Evolutionary conservation across 164 flowering plant species (phyloP).

Genomic region (Chimonanthus salicifolius): DNA sequence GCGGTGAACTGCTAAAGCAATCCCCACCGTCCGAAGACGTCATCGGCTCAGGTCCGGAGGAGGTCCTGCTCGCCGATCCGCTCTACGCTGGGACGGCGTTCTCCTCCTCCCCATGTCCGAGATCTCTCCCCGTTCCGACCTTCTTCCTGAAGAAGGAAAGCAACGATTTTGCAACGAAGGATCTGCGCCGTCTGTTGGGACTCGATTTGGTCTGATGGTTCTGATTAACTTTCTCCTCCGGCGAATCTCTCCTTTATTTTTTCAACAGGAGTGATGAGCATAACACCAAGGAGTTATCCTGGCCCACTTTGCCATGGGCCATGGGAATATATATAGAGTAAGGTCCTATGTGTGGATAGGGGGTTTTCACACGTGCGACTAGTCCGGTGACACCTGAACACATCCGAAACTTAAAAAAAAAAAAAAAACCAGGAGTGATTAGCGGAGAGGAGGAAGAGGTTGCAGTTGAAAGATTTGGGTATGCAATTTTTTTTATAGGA

Average conservation of each 20-base stretch:
- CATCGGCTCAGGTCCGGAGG: slow-evolving; percentile 10
- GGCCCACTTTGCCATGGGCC: too few relatives aligned
- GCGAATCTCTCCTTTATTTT: slow-evolving; percentile 4
- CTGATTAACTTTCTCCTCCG: neutral
- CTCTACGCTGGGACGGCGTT: slow-evolving; percentile 12
- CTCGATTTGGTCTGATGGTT: neutral
- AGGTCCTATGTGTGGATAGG: too few relatives aligned
- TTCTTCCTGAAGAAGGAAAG: slow-evolving; percentile 7
- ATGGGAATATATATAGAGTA: too few relatives aligned
- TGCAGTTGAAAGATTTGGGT: too few relatives aligned
- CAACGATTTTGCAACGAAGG: slow-evolving; percentile 10
- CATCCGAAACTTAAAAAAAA: too few relatives aligned
- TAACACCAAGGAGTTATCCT: too few relatives aligned
- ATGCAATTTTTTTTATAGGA: too few relatives aligned
- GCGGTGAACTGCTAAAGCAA: slow-evolving; percentile 7
- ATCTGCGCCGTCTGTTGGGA: slow-evolving; percentile 12
- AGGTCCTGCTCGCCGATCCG: neutral
- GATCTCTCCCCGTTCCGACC: slow-evolving; percentile 15
- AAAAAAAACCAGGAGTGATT: too few relatives aligned
- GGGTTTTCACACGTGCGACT: too few relatives aligned
- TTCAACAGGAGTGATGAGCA: neutral
- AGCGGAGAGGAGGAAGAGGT: too few relatives aligned
- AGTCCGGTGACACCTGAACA: too few relatives aligned
- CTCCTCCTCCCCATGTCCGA: slow-evolving; percentile 11
- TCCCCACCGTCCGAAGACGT: slow-evolving; percentile 1